Conservation (phyloP, 73 alveolate species). For the Tetrahymena elliotti region DNA sequence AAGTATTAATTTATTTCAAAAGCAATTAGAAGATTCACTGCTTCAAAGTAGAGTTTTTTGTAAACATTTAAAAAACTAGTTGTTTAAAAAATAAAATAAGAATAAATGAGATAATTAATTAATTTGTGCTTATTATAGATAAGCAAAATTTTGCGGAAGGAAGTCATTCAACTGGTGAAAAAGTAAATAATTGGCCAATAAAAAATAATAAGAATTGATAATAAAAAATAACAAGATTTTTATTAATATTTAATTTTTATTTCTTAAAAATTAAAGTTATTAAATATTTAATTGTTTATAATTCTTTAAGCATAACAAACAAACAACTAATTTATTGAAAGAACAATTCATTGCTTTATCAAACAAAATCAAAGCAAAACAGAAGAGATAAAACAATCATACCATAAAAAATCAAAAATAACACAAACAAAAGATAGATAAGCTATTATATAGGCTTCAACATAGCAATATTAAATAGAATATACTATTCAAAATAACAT, state of each 20-base stretch:
- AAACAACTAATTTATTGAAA: neutral
- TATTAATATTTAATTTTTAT: neutral
- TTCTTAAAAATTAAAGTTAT: neutral
- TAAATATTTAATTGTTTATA: neutral
- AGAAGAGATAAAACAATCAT: neutral
- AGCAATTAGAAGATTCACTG: neutral
- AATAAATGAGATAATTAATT: too few relatives aligned
- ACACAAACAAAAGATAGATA: neutral
- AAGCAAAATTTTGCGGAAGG: neutral
- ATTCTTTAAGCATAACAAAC: neutral
- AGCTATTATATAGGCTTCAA: neutral
- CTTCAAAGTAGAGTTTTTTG: neutral
- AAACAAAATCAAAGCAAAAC: neutral
- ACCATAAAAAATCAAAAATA: neutral
- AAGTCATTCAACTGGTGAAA: neutral
- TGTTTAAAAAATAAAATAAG: neutral
- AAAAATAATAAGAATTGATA: neutral
- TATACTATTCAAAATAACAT: neutral
- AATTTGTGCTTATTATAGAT: neutral
- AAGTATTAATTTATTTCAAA: too few relatives aligned
- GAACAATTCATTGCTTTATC: neutral
- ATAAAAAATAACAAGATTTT: neutral
- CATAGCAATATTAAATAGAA: neutral
- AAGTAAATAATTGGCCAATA: neutral
- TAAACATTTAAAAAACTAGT: neutral